Evolutionary conservation across 106 monocot species (phyloP).

Genomic region (Cymbidium sinense): DNA sequence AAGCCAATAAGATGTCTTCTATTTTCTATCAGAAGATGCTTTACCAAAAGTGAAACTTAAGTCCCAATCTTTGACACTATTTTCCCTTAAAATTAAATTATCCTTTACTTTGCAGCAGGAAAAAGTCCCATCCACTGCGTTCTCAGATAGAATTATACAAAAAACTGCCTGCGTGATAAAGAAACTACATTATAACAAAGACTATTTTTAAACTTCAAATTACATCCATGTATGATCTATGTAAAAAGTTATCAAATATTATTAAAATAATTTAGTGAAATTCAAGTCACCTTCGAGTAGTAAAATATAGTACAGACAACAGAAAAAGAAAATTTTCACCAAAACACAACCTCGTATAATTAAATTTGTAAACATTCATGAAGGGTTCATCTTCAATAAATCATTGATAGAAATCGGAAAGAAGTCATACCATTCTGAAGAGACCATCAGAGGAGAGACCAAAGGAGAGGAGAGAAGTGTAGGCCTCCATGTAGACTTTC

Average conservation of each 20-base stretch:
- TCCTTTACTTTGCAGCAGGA: too few relatives aligned
- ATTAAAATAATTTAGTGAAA: neutral
- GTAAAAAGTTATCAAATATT: neutral
- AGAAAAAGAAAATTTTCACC: neutral
- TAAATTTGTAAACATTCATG: neutral
- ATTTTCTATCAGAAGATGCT: too few relatives aligned
- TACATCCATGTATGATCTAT: neutral
- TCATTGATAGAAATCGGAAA: neutral
- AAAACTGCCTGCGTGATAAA: too few relatives aligned
- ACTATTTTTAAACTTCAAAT: neutral
- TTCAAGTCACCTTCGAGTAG: too few relatives aligned
- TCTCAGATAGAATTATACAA: too few relatives aligned
- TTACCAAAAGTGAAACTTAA: too few relatives aligned
- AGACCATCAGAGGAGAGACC: slow-evolving; percentile 60
- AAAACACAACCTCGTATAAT: neutral
- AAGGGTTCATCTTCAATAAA: neutral
- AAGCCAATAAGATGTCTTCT: too few relatives aligned
- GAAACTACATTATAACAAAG: too few relatives aligned
- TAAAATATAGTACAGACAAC: too few relatives aligned
- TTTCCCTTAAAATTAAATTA: too few relatives aligned
- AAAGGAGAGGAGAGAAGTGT: slow-evolving; percentile 88
- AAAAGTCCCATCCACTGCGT: too few relatives aligned
- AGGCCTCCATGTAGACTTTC: slow-evolving; percentile 77
- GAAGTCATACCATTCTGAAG: slow-evolving; percentile 34
- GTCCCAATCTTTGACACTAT: too few relatives aligned